Evolutionary conservation across 345 rosid species (phyloP).

Genomic region (Rhizophora apiculata): DNA sequence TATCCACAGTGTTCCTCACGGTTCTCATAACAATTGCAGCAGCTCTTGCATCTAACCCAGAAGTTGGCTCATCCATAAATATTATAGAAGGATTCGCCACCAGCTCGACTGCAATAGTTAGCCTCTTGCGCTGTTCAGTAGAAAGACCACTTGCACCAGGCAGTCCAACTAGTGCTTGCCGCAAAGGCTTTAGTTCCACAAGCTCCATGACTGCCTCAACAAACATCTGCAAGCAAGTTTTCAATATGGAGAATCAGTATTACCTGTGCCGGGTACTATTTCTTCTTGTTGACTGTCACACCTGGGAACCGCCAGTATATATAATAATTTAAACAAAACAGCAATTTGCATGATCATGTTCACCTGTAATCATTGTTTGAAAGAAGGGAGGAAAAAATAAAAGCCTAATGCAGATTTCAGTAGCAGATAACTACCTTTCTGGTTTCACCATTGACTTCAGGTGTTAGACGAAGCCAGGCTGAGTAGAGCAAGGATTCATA

Average conservation of each 20-base stretch:
- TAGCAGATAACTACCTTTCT: too few relatives aligned
- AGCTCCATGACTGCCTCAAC: constrained; percentile 68
- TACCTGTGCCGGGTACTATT: too few relatives aligned
- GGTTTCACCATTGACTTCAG: constrained; percentile 4
- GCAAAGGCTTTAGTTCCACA: constrained; percentile 56
- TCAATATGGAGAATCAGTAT: too few relatives aligned
- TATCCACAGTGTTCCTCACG: constrained; percentile 87
- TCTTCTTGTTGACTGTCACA: too few relatives aligned
- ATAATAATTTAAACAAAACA: too few relatives aligned
- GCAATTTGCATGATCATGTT: too few relatives aligned
- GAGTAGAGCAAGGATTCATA: constrained; percentile 53
- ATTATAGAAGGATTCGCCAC: constrained; percentile 85
- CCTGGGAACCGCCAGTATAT: too few relatives aligned
- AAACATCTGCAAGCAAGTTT: constrained; percentile 36
- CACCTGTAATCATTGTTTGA: too few relatives aligned
- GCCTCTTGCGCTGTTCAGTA: constrained; percentile 81
- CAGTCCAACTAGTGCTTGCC: constrained; percentile 60
- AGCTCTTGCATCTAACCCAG: constrained; percentile 88
- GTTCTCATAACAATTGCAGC: constrained; percentile 94
- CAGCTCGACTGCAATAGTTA: constrained; percentile 80
- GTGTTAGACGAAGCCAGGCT: constrained; percentile 29
- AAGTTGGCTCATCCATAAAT: constrained; percentile 93
- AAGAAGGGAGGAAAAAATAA: too few relatives aligned
- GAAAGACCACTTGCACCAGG: constrained; percentile 74
- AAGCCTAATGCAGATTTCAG: too few relatives aligned